Evolutionary conservation across 495 filamentous ascomycete species (phyloP), one percentile per base, ranked within the genome.

Genomic region (Aspergillus olivimuriae): DNA sequence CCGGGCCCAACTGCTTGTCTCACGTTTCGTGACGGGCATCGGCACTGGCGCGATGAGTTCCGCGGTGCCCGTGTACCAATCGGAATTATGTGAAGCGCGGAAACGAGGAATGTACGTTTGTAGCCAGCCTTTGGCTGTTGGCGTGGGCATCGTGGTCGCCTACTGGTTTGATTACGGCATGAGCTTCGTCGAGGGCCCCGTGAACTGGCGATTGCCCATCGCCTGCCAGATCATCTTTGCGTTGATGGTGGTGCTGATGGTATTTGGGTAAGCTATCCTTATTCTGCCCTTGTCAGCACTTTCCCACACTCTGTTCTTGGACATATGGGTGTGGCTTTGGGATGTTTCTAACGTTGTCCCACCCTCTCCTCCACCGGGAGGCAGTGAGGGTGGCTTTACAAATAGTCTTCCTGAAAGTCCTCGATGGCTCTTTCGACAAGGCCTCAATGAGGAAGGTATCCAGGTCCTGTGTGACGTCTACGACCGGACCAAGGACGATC

Each of bases 31-130:
- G 16, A 67, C 69, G 5, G 72, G 72, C 5, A 63, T 77, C 28
- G 75, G 75, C 4, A 76, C 74, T 34, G 75, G 75, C 9, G 65
- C 69, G 38, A 69, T 75, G 39, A 66, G 68, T 7, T 60, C 60
- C 18, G 74, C 69, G 4, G 69, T 69, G 12, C 72, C 74, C 3
- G 66, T 75, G 35, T 77, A 70, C 51, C 74, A 75, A 43, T 63
- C 68, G 3, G 73, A 78, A 43, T 48, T 70, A 10, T 67, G 63
- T 34, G 61, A 72, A 24, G 60, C 65, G 11, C 55, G 57, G 26
- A 57, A 62, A 28, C 60, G 70, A 44, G 74, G 73, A 39, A 64
- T 60, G 44, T 58, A 69, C 16, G 62, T 76, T 14, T 64, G 60
- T 23, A 63, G 58, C 43, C 67, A 75, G 53, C 62, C 67, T 42